Percentiles rank a stretch among this genome's conserved stretches.
Conservation (phyloP, 108 stramenopile genomes). For the Chaetoceros tenuissimus region DNA sequence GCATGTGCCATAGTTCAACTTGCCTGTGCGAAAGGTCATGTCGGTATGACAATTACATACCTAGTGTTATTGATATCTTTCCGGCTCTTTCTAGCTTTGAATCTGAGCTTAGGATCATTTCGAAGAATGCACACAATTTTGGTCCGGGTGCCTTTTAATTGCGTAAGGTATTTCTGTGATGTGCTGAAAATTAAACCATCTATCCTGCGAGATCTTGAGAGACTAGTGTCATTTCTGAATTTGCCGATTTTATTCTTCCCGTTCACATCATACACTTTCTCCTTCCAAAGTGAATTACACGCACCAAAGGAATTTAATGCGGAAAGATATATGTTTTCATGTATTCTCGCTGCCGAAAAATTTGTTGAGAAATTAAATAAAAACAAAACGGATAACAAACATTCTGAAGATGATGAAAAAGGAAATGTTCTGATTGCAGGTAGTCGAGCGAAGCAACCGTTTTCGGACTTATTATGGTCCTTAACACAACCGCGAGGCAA, state of each 20-base stretch:
- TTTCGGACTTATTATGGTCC: constrained; percentile 64
- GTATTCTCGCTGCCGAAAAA: constrained; percentile 57
- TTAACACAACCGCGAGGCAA: constrained; percentile 64
- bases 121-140: constrained; percentile 33
- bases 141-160: constrained; percentile 38
- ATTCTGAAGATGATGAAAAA: constrained; percentile 3
- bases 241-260: constrained; percentile 81
- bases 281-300: constrained; percentile 58
- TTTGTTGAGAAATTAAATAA: constrained; percentile 34
- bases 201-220: constrained; percentile 21
- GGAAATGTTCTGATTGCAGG: constrained; percentile 34
- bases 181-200: constrained; percentile 11
- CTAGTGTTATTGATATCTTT: constrained; percentile 47
- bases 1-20: constrained; percentile 59
- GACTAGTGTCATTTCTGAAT: constrained; percentile 46
- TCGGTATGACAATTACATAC: constrained; percentile 49
- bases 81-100: constrained; percentile 36
- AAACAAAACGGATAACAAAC: constrained; percentile 8
- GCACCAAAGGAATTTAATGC: constrained; percentile 60
- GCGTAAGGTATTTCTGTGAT: constrained; percentile 16
- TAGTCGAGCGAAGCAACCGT: constrained; percentile 14
- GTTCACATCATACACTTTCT: constrained; percentile 58
- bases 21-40: constrained; percentile 56
- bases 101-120: constrained; percentile 24
- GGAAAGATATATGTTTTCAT: constrained; percentile 69